A percentile compares a stretch with the other conserved stretches of the same genome.
Evolutionary conservation across 345 rosid genomes (phyloP).

Genomic region (Eucalyptus polyanthemos): DNA sequence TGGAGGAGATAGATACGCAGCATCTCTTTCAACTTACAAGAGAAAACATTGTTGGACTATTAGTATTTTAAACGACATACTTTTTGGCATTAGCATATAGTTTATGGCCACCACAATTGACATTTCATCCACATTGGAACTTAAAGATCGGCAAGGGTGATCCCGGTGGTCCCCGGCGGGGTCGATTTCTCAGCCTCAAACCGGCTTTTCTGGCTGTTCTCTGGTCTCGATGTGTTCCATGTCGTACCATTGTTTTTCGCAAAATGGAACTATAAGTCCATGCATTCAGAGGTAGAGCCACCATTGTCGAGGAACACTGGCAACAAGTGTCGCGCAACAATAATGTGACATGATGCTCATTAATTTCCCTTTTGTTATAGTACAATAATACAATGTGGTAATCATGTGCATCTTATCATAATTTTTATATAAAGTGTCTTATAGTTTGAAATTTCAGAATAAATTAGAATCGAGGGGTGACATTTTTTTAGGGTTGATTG

Average conservation of each 20-base stretch:
- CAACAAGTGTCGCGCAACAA: background rate
- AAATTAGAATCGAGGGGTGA: background rate
- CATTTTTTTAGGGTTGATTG: too few relatives aligned
- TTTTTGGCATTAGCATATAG: background rate
- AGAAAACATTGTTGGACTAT: background rate
- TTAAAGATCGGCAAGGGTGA: background rate
- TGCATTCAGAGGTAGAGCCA: background rate
- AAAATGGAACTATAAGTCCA: background rate
- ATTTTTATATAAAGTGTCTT: rapidly evolving
- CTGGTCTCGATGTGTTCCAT: background rate
- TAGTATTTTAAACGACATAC: background rate
- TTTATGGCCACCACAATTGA: background rate
- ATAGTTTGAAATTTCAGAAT: background rate
- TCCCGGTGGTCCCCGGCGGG: background rate
- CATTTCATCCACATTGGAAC: background rate
- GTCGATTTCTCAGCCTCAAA: background rate
- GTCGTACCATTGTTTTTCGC: background rate
- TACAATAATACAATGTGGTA: background rate
- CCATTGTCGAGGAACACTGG: background rate
- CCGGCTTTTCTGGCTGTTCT: background rate
- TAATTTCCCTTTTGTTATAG: background rate
- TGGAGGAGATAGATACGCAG: background rate
- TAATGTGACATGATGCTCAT: background rate
- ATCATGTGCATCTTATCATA: background rate
- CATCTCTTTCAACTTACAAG: background rate